phyloP scores from a whole-genome alignment of 495 filamentous ascomycete genomes.

The Cairneyella variabilis region DNA sequence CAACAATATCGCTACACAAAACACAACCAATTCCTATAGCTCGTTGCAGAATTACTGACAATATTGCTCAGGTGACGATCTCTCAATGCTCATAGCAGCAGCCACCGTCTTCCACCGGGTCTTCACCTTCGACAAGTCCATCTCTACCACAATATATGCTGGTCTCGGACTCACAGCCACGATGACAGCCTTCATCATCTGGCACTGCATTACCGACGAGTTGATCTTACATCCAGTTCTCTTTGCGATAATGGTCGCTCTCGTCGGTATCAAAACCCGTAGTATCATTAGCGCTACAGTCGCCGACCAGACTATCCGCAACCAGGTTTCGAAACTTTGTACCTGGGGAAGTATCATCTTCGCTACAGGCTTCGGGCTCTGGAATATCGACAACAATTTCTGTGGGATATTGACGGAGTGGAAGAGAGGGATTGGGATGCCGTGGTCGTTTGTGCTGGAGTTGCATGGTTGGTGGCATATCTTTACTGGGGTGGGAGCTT shows the following conservation, averaged over 20 bases:
- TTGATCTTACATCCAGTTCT: conserved; percentile 32
- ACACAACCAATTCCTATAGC: not conserved
- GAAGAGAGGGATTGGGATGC: conserved; percentile 40
- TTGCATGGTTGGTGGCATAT: conserved; percentile 63
- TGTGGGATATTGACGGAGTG: conserved; percentile 34
- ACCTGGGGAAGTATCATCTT: conserved; percentile 26
- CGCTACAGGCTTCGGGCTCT: conserved; percentile 40
- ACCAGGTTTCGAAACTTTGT: conserved; percentile 15
- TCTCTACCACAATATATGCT: conserved; percentile 24
- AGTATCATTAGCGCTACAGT: conserved; percentile 18
- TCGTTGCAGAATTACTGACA: conserved; percentile 15
- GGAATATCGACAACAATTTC: conserved; percentile 45
- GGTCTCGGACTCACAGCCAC: conserved; percentile 30
- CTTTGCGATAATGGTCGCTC: conserved; percentile 32
- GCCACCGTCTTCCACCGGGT: conserved; percentile 48
- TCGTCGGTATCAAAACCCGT: conserved; percentile 33
- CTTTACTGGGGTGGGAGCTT: conserved; percentile 46
- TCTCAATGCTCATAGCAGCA: conserved; percentile 54
- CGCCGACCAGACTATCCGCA: conserved; percentile 9
- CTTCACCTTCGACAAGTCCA: conserved; percentile 38
- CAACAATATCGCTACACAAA: too few species aligned
- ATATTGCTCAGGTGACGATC: conserved; percentile 37
- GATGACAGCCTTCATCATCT: conserved; percentile 36
- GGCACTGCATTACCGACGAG: conserved; percentile 44
- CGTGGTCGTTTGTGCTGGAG: conserved; percentile 50